Evolutionary conservation across 495 filamentous ascomycete genomes (phyloP), one percentile per base, ranked within the genome.

Genomic region (Penicillium pulvis): DNA sequence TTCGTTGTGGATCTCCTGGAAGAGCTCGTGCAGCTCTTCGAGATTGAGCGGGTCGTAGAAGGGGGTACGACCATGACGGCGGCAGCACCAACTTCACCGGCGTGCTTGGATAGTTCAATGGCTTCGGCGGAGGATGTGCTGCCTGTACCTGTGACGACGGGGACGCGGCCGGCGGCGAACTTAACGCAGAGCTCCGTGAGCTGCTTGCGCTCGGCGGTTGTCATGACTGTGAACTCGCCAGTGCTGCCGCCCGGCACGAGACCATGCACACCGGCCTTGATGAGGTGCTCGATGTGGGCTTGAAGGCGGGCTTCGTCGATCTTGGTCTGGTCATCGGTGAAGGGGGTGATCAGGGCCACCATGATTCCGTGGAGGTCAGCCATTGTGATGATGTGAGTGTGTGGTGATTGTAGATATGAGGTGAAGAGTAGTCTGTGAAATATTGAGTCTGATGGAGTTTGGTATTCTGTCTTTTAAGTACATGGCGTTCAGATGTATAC

Each of bases 231-330:
- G 69, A 76, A 76, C 60, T 76, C 72, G 46, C 72, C 74, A 3
- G 74, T 76, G 66, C 69, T 72, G 39, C 74, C 74, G 23, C 67
- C 71, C 9, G 74, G 74, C 4, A 76, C 72, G 43, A 76, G 73
- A 44, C 73, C 73, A 59, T 76, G 73, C 31, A 72, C 56, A 24
- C 73, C 73, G 12, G 71, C 63, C 11, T 55, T 46, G 53, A 75
- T 63, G 28, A 75, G 59, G 61, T 63, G 69, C 49, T 74, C 68
- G 53, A 76, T 75, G 64, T 75, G 72, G n/a, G 61, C 47, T 55
- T 75, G 55, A 0, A 75, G 69, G 12, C 71, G 65, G 23, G 28
- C 14, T 31, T 62, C 61, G 53, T 75, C 70, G 58, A 76, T 76
- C 23, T 62, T 46, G 20, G 62, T 64, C 28, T 58, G 51, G 55